Base-by-base conservation (phyloP, 768 basidiomycete genomes). In the Suillus tomentosus region DNA sequence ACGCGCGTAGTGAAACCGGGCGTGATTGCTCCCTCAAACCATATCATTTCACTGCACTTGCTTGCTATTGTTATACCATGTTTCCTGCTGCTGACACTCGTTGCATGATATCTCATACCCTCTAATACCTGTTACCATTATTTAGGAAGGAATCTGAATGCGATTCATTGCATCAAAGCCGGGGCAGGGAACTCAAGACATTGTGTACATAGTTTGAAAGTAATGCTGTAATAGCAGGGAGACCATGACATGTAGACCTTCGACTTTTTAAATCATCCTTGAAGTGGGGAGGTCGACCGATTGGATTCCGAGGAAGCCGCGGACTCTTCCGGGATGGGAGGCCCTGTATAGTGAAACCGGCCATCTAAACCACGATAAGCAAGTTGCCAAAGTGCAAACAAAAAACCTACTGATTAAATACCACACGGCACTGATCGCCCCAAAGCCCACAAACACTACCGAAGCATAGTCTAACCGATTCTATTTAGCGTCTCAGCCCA, bases 381-480 rank as follows among this genome's bases (percentile, higher is more conserved):
- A n/a, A 67, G 2, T 2, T 48, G 17, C 50, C 8, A n/a, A 53
- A 47, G 11, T 14, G 31, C 45, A 56, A 34, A 45, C 47, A 27
- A 34, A 34, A 5, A 19, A 81, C 84, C 43, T 66, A 87, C 85
- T 80, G 64, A 86, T 80, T 43, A 81, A 50, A 68, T 89, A 90
- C 88, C 87, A 90, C 34, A 80, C 74, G 0, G 80, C 84, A 54
- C 87, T 87, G 39, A 89, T 80, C 17, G 76, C 66, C 1, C 77
- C 85, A 66, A 90, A 89, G 2, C 85, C 87, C 47, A 87, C 84
- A 64, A 88, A 89, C 19, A 89, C 87, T 10, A 86, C 87, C 15
- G 84, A 84, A 15, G 87, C 87, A 65, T 87, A 88, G 74, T 90
- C 88, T 89, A 68, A 9, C 48, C 45, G 5, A 11, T 10, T 19